Evolutionary conservation across 140 eudicot genomes (phyloP), one percentile per base, ranked within the genome.

Genomic region (Anethum foeniculum): DNA sequence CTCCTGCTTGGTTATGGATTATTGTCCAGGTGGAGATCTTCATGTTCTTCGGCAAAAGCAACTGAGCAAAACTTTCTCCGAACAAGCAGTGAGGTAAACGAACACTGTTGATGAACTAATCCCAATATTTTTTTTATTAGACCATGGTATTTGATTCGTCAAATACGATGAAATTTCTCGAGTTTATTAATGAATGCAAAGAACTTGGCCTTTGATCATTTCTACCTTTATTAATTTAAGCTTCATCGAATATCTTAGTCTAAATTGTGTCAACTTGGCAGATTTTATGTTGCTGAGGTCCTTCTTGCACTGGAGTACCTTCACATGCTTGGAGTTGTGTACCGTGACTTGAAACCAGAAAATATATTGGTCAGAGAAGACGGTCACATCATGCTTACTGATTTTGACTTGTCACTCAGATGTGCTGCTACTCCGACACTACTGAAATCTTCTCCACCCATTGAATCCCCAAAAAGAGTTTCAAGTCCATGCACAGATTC

Each of bases 301-400:
- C 97, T 95, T 48, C 92, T 95, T 86, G 99, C 99, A 65, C 62
- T 95, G 77, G 99, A 95, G 83, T 95, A 95, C 87, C 93, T 95
- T 75, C 99, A 95, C 87, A 90, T 95, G 99, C 97, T 90, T 75
- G 99, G 99, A 44, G 89, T 95, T 36, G 93, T 95, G 23, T 95
- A 95, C 77, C 90, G 97, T 19, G 97, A 95, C 88, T 75, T 95
- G 36, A 95, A 95, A 82, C 99, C 97, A 12, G 99, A 92, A 83
- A 92, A 95, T 81, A 65, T 95, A 18, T 56, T 95, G 79, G 91
- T 95, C 67, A 87, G 97, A 54, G 99, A 95, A 95, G 99, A 95
- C 34, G 99, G 99, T 79, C 99, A 95, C 79, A 90, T 92, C 76
- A 90, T 95, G 99, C 90, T 95, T 52, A 82, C 99, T 6, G 97